Percentiles rank a stretch among this genome's conserved stretches.
Conservation (phyloP, 2,329 filamentous ascomycete species). For the Alternaria atra region DNA sequence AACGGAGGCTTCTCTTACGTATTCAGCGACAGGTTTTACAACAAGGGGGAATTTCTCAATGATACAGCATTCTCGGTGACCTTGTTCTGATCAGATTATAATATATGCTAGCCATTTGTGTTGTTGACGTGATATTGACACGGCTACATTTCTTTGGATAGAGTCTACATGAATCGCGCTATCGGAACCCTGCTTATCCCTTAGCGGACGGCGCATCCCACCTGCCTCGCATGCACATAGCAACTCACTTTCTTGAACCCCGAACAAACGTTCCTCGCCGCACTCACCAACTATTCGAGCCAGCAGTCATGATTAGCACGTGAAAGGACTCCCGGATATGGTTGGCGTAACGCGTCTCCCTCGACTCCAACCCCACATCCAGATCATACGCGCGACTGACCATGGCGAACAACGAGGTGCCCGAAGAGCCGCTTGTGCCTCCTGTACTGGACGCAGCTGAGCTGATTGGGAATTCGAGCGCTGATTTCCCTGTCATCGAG, state of each 20-base stretch:
- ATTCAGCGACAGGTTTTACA: conserved; percentile 18
- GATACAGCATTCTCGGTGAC: conserved; percentile 18
- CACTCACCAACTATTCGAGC: neutral
- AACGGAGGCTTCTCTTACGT: conserved; percentile 16
- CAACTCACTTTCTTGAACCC: conserved; percentile 15
- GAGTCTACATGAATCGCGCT: conserved; percentile 9
- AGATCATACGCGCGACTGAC: conserved; percentile 22
- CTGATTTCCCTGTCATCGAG: conserved; percentile 44
- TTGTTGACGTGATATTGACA: neutral
- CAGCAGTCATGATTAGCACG: conserved; percentile 28
- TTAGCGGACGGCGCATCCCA: conserved; percentile 26
- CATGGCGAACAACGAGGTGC: conserved; percentile 40
- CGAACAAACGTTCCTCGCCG: neutral
- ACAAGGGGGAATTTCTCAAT: conserved; percentile 11
- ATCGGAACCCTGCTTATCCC: conserved; percentile 15
- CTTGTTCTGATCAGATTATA: neutral
- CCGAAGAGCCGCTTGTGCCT: conserved; percentile 44
- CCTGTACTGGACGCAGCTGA: conserved; percentile 50
- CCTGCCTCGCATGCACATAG: conserved; percentile 19
- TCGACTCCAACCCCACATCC: conserved; percentile 22
- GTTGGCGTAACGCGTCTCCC: conserved; percentile 30
- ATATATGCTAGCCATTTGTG: neutral
- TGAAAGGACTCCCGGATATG: conserved; percentile 35
- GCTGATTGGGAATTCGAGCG: conserved; percentile 42
- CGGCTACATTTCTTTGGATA: neutral